These are phyloP conservation scores for Neonectria neomacrospora DNA, from an alignment of 2,329 filamentous ascomycete species.

Conservation along the genomic window DNA sequence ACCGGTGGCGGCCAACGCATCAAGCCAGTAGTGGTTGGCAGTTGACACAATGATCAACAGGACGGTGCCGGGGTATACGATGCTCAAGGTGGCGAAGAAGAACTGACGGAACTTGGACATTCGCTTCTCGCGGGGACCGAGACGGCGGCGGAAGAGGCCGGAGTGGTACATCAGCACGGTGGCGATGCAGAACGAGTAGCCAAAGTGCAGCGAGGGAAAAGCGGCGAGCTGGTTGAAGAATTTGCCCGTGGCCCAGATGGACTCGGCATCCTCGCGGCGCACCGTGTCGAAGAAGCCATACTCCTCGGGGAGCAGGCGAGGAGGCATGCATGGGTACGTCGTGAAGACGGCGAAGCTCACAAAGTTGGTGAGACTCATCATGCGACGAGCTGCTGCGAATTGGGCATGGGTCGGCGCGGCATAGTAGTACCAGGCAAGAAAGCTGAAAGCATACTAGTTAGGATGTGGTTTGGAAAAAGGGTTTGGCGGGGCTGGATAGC, in stretches of 20 bases:
- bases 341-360: constrained; percentile 66
- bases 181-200: constrained; percentile 66
- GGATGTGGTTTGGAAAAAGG: neutral
- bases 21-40: constrained; percentile 72
- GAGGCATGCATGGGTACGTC: constrained; percentile 67
- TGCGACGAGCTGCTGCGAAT: constrained; percentile 52
- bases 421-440: constrained; percentile 73
- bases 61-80: constrained; percentile 65
- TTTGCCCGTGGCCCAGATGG: constrained; percentile 71
- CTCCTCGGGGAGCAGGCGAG: constrained; percentile 64
- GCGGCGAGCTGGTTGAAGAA: constrained; percentile 69
- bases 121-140: constrained; percentile 44
- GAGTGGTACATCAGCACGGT: constrained; percentile 64
- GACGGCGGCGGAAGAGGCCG: constrained; percentile 54
- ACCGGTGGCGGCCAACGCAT: constrained; percentile 71
- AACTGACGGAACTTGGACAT: constrained; percentile 44
- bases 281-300: constrained; percentile 70
- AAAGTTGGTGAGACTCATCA: constrained; percentile 64
- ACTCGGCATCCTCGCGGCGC: constrained; percentile 57
- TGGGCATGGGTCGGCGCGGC: constrained; percentile 56
- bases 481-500: constrained; percentile 34
- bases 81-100: constrained; percentile 52
- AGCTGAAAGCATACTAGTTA: constrained; percentile 51
- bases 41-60: constrained; percentile 69
- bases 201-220: constrained; percentile 68